Percentiles rank a stretch among this genome's conserved stretches.
phyloP scores from a whole-genome alignment of 441 rosid species.

The Adansonia madagascariensis region DNA sequence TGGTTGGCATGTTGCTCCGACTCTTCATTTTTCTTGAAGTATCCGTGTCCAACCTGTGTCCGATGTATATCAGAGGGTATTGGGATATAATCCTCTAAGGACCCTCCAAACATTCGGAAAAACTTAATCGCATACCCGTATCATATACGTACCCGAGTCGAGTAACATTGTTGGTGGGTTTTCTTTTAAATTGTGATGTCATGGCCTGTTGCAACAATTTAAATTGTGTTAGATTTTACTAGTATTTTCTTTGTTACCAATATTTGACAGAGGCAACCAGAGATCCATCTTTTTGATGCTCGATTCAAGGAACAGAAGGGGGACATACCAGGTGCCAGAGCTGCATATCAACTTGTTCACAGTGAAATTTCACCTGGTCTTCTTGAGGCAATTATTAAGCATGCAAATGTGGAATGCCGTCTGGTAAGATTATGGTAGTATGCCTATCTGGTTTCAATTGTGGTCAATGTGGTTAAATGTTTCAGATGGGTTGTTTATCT shows the following conservation, averaged over 20 bases:
- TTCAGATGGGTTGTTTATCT: conserved; percentile 25
- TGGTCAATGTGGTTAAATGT: conserved; percentile 8
- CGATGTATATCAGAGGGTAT: no score
- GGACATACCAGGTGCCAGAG: conserved; percentile 80
- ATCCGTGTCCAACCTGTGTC: no score
- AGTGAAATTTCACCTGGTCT: conserved; percentile 89
- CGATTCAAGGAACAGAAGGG: conserved; percentile 87
- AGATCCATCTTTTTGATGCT: conserved; percentile 90
- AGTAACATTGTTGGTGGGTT: no score
- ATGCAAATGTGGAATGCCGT: conserved; percentile 90
- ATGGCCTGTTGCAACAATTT: background rate
- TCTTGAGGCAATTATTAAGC: conserved; percentile 90
- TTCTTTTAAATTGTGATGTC: background rate
- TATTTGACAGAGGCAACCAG: conserved; percentile 80
- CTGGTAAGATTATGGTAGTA: conserved; percentile 52
- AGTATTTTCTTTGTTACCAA: conserved; percentile 18
- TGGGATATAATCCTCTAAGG: background rate
- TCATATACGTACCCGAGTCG: no score
- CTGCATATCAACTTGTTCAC: conserved; percentile 83
- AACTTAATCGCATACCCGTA: no score
- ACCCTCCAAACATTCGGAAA: background rate
- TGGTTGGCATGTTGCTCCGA: background rate
- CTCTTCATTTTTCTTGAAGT: no score
- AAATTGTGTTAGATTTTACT: background rate
- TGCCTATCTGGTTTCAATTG: conserved; percentile 20